A percentile compares a stretch with the other conserved stretches of the same genome.
Conservation (phyloP, 106 monocot genomes). For the Ottelia alismoides region DNA sequence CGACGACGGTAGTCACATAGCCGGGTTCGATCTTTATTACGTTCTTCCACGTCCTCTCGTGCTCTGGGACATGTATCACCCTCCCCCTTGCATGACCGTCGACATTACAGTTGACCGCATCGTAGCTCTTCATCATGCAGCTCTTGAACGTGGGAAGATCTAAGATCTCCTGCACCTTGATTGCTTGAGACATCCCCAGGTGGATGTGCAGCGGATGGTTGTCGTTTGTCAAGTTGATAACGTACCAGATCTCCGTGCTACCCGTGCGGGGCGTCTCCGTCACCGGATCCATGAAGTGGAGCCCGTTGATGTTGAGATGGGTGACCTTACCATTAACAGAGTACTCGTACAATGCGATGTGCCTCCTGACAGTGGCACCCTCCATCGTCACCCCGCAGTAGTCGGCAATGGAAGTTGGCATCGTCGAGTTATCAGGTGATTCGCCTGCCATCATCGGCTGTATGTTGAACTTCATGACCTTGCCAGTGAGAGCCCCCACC, state of each 20-base stretch:
- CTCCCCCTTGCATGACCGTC: slow-evolving; percentile 22
- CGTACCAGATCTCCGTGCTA: slow-evolving; percentile 6
- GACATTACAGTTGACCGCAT: slow-evolving; percentile 37
- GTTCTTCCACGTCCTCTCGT: slow-evolving; percentile 17
- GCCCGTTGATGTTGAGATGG: slow-evolving; percentile 30
- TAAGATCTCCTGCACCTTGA: slow-evolving; percentile 28
- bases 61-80: no score
- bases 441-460: not conserved
- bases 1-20: slow-evolving; percentile 5
- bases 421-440: slow-evolving; percentile 9
- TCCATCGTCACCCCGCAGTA: slow-evolving; percentile 11
- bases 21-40: slow-evolving; percentile 11
- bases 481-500: slow-evolving; percentile 9
- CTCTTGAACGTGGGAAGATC: slow-evolving; percentile 26
- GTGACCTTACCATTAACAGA: slow-evolving; percentile 38
- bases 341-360: slow-evolving; percentile 71
- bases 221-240: slow-evolving; percentile 28
- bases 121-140: slow-evolving; percentile 56
- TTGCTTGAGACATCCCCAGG: slow-evolving; percentile 35
- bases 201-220: slow-evolving; percentile 91
- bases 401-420: slow-evolving; percentile 23
- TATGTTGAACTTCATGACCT: slow-evolving; percentile 40
- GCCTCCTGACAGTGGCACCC: slow-evolving; percentile 21
- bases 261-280: slow-evolving; percentile 8
- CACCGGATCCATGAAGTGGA: slow-evolving; percentile 21